Base-by-base conservation (phyloP, 768 basidiomycete species). In the Tephrocybe sp. region DNA sequence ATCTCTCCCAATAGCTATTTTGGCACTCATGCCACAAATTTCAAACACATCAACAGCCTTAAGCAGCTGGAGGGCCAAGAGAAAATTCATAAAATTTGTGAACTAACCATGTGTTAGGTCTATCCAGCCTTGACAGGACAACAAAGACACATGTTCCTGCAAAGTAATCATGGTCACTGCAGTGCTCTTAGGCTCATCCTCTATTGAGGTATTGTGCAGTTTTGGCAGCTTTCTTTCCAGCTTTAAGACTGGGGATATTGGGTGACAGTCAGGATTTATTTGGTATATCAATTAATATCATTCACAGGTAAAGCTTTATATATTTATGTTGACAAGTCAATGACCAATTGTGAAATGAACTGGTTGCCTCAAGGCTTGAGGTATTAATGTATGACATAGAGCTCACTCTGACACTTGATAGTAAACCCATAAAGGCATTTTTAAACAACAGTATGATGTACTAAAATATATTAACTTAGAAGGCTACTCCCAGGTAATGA, bases 1-100 rank as follows among this genome's bases (percentile, higher is more conserved):
- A 74, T 91, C 59, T 90, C 90, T 1, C 64, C 75, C 10, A 83
- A 78, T 42, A 88, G 85, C 0, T 83, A 90, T 24, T 84, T 83
- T 67, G 79, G 77, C 34, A 79, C 68, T 49, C 80, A 86, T 59
- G 48, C 25, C 25, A 26, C 66, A 1, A 61, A n/a, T n/a, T 77
- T 85, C 74, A 76, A 81, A 55, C 68, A 72, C 41, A 77, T 73
- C 4, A 71, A 83, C 49, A 83, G 62, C 87, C n/a, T n/a, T n/a
- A n/a, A n/a, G n/a, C n/a, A n/a, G n/a, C n/a, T n/a, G n/a, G n/a
- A n/a, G n/a, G n/a, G 85, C 17, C 69, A 78, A 54, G 79, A 75
- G 37, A 81, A 88, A 73, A 77, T 88, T 56, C 73, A 76, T 44
- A 88, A 90, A 58, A 67, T 93, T 6, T 5, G 28, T 30, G 28